A percentile compares a stretch with the other conserved stretches of the same genome.
phyloP scores from a whole-genome alignment of 768 basidiomycete species.

The Pulveroboletus sp. region DNA sequence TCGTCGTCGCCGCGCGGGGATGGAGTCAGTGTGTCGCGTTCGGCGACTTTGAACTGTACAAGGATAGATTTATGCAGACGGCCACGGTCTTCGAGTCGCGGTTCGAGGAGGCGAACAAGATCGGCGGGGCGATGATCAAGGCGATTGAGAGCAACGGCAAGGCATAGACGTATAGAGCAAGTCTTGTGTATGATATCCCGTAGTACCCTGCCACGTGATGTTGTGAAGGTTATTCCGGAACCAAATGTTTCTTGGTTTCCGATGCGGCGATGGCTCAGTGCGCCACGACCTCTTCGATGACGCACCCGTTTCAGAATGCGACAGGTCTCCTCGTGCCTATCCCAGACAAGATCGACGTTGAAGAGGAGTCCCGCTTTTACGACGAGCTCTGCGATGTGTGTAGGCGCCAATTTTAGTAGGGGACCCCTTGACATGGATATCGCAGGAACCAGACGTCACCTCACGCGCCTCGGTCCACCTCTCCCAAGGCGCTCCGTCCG shows the following conservation, averaged over 20 bases:
- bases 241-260: no score
- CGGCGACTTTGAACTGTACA: constrained; percentile 87
- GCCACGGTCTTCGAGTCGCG: constrained; percentile 78
- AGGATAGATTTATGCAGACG: constrained; percentile 74
- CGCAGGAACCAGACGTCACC: constrained; percentile 21
- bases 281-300: constrained; percentile 3
- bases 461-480: constrained; percentile 20
- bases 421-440: background rate
- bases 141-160: constrained; percentile 56
- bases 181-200: background rate
- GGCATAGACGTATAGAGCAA: background rate
- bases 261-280: constrained; percentile 13
- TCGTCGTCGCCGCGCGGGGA: constrained; percentile 86
- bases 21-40: constrained; percentile 97
- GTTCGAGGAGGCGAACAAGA: constrained; percentile 79
- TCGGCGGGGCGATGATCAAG: constrained; percentile 89
- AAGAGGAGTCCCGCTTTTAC: constrained; percentile 64
- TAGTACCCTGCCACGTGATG: no score
- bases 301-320: constrained; percentile 45
- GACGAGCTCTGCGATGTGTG: constrained; percentile 55
- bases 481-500: constrained; percentile 43
- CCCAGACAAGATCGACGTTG: constrained; percentile 57
- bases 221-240: no score
- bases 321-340: constrained; percentile 51
- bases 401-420: background rate